Base-by-base conservation (phyloP, 805 yeast species). In the Diddensiella transvaalensis region DNA sequence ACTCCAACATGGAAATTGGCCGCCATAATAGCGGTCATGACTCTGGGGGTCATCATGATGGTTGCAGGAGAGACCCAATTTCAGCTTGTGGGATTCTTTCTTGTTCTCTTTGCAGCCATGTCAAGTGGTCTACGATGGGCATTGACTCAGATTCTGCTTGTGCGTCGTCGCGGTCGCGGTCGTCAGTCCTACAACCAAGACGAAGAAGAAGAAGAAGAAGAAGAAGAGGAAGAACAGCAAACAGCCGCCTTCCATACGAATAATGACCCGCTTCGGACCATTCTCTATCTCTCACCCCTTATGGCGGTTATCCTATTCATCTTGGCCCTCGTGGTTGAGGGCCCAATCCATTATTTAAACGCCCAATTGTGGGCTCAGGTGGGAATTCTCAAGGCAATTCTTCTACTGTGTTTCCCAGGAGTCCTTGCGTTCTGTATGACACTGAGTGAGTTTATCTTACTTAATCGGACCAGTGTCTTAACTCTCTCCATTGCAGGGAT, bases 91-190 rank as follows among this genome's bases (percentile, higher is more conserved):
- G 98, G 99, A 1, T 80, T 88, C 19, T 46, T 80, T 1, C 68
- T 89, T 22, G 97, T 91, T 1, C 68, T 93, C 23, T 68, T 77
- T 1, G 90, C 96, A 3, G 80, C 95, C 1, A 76, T 85, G 62
- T 76, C 88, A 69, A 83, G 93, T 13, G 99, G 99, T 0, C 70
- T 93, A 44, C 77, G 99, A 54, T 93, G 99, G 99, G 91, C 96
- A 1, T 78, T 90, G 52, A 89, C 98, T 1, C 98, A 93, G 62
- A 65, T 93, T 19, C 73, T 91, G 30, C 69, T 93, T 43, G 35
- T 18, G 26, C 41, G 47, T 15, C 45, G 17, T 24, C 36, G 26
- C 40, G 33, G 37, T 19, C 24, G 37, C 2, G n/a, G n/a, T n/a
- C 32, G 32, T 8, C 32, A 26, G 13, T 29, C 48, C 11, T 42